Base-by-base conservation (phyloP, 331 rosid genomes). In the Malus hybrid region DNA sequence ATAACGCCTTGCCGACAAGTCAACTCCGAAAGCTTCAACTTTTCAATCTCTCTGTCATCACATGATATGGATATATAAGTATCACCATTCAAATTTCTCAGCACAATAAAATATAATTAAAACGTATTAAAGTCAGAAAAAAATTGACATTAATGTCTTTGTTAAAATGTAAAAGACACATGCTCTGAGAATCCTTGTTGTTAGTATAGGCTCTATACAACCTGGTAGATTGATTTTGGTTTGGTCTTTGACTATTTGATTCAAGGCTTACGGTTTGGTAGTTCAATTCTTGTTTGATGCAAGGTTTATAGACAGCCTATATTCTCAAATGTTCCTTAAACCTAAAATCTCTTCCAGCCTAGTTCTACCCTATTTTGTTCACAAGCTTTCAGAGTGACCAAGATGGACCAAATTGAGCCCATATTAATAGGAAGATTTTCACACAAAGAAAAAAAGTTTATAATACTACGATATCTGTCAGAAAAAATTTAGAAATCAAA, bases 1-100 rank as follows among this genome's bases (percentile, higher is more conserved):
- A 95, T 82, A 80, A 95, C 90, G 71, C 96, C 99, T 80, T 95
- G 92, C 64, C 97, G 90, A 83, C 97, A 95, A 63, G 93, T 89
- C 97, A 95, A 27, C 29, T 92, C 97, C 6, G 96, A 85, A 70
- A 90, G 97, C 92, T 87, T 90, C 78, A 92, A 81, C 89, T 92
- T 95, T 76, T 95, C 97, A 55, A 95, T 92, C 88, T 95, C 97
- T 16, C 97, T 93, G 97, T 76, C 70, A 87, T 69, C 28, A 68
- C 18, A 79, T 28, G 63, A 64, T 64, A 68, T 69, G n/a, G n/a
- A 55, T 16, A 72, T 4, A 60, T 71, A 13, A 83, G 57, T 46
- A 50, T 6, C 73, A 57, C 69, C 56, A 28, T 62, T 28, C 67
- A 62, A 13, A 62, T 28, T 62, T 64, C 69, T 29, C 28, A 50